Percentiles rank a stretch among this genome's conserved stretches.
These are phyloP conservation scores for Trichomonascaceae sp. DNA, from an alignment of 1,139 yeast genomes.

Conservation along the genomic window DNA sequence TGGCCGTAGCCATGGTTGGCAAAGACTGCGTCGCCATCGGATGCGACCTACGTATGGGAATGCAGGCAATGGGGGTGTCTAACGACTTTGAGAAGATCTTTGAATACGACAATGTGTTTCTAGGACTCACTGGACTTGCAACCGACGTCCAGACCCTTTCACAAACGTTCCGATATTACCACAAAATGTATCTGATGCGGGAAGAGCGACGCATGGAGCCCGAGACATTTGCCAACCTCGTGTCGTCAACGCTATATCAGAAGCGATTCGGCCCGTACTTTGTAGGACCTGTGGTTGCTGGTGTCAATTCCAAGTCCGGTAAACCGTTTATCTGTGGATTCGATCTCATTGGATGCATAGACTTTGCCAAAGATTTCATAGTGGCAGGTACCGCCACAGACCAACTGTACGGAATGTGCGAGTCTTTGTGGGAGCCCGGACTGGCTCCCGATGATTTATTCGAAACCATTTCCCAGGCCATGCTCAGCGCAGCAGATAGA, in stretches of 20 bases:
- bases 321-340: constrained; percentile 92
- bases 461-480: constrained; percentile 90
- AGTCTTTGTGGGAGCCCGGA: constrained; percentile 86
- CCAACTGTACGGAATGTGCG: constrained; percentile 97
- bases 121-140: constrained; percentile 92
- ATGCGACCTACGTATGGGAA: constrained; percentile 85
- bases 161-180: constrained; percentile 71
- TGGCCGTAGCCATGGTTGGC: constrained; percentile 98
- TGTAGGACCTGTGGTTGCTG: constrained; percentile 94
- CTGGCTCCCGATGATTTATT: constrained; percentile 91
- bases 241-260: constrained; percentile 80
- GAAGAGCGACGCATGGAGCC: constrained; percentile 94
- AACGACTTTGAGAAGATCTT: constrained; percentile 90
- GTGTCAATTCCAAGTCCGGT: constrained; percentile 65
- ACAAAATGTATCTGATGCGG: constrained; percentile 76
- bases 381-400: constrained; percentile 97
- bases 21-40: constrained; percentile 98
- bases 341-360: constrained; percentile 94
- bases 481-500: constrained; percentile 91
- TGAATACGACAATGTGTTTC: constrained; percentile 68
- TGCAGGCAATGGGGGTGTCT: constrained; percentile 83
- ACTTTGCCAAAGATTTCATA: constrained; percentile 85
- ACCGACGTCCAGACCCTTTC: constrained; percentile 80
- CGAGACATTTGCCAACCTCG: constrained; percentile 81
- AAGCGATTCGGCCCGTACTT: constrained; percentile 91